phyloP scores from a whole-genome alignment of 2,329 filamentous ascomycete species.

The Ceratocystis cubensis region DNA sequence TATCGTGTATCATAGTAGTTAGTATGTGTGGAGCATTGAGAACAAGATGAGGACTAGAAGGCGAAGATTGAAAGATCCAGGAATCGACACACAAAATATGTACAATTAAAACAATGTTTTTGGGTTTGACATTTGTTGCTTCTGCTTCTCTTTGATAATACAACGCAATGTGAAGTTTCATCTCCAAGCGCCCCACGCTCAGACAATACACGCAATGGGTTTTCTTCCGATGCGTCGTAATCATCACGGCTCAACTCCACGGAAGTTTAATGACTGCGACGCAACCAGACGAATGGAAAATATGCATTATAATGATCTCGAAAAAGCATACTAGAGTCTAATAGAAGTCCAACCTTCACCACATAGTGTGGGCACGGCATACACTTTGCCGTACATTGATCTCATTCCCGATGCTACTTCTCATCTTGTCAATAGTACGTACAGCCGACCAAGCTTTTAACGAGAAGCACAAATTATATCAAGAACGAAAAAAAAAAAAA shows the following conservation, averaged over 20 bases:
- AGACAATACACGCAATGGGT: too few relatives aligned
- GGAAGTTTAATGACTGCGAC: not conserved
- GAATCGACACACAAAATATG: not conserved
- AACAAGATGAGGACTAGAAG: too few relatives aligned
- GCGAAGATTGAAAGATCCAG: not conserved
- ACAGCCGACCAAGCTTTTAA: not conserved
- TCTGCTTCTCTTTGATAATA: too few relatives aligned
- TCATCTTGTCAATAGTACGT: not conserved
- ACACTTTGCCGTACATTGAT: not conserved
- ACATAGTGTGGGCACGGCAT: not conserved
- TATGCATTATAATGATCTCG: not conserved
- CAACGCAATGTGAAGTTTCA: too few relatives aligned
- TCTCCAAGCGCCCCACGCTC: too few relatives aligned
- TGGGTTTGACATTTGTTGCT: too few relatives aligned
- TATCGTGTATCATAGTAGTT: slow-evolving; percentile 13
- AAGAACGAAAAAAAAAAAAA: slow-evolving; percentile 13
- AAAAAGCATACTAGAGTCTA: not conserved
- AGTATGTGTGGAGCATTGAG: not conserved
- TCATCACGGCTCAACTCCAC: too few relatives aligned
- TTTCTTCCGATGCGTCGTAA: too few relatives aligned
- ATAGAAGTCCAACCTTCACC: not conserved
- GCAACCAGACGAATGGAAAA: not conserved
- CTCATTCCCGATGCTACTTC: not conserved
- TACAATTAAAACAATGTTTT: too few relatives aligned
- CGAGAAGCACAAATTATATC: slow-evolving; percentile 14